Percentiles rank a stretch among this genome's conserved stretches.
Evolutionary conservation across 2,329 filamentous ascomycete species (phyloP).

Genomic region (Clonostachys rosea): DNA sequence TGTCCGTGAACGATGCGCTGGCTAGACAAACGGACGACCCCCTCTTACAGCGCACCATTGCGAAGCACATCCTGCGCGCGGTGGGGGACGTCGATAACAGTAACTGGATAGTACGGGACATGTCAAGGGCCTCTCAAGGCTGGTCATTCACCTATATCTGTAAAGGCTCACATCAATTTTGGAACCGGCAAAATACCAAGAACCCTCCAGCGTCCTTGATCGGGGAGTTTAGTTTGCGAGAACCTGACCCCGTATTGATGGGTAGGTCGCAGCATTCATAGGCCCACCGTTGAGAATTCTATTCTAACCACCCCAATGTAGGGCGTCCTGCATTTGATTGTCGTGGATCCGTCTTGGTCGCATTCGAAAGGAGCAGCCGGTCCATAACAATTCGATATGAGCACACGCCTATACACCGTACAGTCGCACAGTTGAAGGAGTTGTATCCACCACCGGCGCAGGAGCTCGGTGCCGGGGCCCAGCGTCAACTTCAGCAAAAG

Average conservation of each 20-base stretch:
- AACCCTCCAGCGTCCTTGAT: constrained; percentile 31
- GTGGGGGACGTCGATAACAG: constrained; percentile 41
- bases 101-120: constrained; percentile 39
- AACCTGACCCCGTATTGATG: constrained; percentile 36
- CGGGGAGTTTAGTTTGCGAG: constrained; percentile 42
- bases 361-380: constrained; percentile 41
- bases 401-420: constrained; percentile 52
- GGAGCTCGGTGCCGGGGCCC: constrained; percentile 12
- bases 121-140: constrained; percentile 38
- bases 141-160: constrained; percentile 52
- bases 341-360: constrained; percentile 42
- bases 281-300: neutral
- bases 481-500: constrained; percentile 13
- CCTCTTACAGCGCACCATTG: constrained; percentile 40
- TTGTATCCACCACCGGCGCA: constrained; percentile 36
- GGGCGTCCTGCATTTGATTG: constrained; percentile 57
- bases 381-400: constrained; percentile 48
- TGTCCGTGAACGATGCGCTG: constrained; percentile 39
- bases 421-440: constrained; percentile 43
- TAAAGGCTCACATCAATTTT: constrained; percentile 44
- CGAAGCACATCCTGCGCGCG: constrained; percentile 38
- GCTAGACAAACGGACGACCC: constrained; percentile 43
- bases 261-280: constrained; percentile 23
- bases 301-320: constrained; percentile 11
- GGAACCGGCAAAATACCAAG: constrained; percentile 42